These are phyloP conservation scores for Escallonia rubra DNA, from an alignment of 129 eudicot genomes.

Conservation along the genomic window DNA sequence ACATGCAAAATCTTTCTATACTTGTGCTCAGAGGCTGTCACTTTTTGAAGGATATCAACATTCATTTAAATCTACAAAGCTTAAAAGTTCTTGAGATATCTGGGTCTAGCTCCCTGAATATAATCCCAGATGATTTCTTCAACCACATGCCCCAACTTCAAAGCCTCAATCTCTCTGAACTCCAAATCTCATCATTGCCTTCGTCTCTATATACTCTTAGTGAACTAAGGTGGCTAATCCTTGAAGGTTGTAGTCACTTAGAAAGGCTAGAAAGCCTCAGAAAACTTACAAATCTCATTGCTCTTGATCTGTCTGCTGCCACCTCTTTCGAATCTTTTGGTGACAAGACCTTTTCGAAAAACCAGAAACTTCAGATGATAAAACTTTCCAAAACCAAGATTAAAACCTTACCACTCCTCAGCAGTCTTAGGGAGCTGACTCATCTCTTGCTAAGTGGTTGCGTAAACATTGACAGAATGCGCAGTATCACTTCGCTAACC, in stretches of 20 bases:
- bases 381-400: conserved; percentile 33
- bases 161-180: conserved; percentile 37
- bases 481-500: conserved; percentile 23
- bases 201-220: conserved; percentile 19
- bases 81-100: conserved; percentile 42
- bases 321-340: conserved; percentile 11
- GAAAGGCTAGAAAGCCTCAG: conserved; percentile 22
- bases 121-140: conserved; percentile 16
- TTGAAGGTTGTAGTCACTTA: conserved; percentile 30
- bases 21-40: conserved; percentile 47
- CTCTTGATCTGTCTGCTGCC: conserved; percentile 45
- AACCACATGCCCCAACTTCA: conserved; percentile 19
- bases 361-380: conserved; percentile 26
- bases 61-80: neutral
- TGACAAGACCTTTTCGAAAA: conserved; percentile 30
- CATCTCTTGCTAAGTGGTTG: conserved; percentile 39
- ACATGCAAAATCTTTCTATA: conserved; percentile 18
- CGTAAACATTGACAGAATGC: conserved; percentile 29
- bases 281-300: conserved; percentile 22
- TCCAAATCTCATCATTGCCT: conserved; percentile 19
- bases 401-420: conserved; percentile 23
- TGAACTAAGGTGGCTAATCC: conserved; percentile 30
- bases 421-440: conserved; percentile 13
- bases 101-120: conserved; percentile 7
- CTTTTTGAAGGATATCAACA: conserved; percentile 5